Percentiles rank a stretch among this genome's conserved stretches.
phyloP scores from a whole-genome alignment of 768 basidiomycete genomes.

The Galerina marginata region DNA sequence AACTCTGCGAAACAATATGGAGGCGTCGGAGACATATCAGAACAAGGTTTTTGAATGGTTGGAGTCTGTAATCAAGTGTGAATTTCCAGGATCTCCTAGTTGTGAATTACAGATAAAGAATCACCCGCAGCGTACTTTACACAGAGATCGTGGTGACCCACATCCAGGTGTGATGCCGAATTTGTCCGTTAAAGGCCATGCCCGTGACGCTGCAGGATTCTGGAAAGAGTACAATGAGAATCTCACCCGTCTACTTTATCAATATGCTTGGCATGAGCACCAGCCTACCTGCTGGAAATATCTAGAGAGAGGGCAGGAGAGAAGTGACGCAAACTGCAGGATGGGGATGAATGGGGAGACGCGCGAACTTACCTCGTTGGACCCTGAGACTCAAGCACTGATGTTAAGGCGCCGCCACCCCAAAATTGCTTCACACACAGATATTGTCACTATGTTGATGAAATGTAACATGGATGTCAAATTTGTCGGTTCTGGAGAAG shows the following conservation, averaged over 20 bases:
- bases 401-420: conserved; percentile 3
- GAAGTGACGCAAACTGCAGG: neutral
- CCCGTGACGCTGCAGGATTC: neutral
- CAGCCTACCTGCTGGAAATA: neutral
- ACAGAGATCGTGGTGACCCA: neutral
- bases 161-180: neutral
- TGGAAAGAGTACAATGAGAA: neutral
- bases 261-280: neutral
- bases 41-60: conserved; percentile 2
- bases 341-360: conserved; percentile 1
- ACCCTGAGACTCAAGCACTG: neutral
- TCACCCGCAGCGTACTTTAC: neutral
- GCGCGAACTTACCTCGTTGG: neutral
- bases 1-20: conserved; percentile 7
- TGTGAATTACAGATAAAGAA: neutral
- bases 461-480: conserved; percentile 15
- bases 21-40: neutral
- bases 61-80: conserved; percentile 7
- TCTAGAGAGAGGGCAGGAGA: neutral
- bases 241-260: neutral
- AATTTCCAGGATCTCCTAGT: neutral
- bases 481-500: conserved; percentile 11
- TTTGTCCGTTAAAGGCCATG: neutral
- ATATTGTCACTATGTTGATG: neutral
- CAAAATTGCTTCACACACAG: neutral